Evolutionary conservation across 1,284 basidiomycete genomes (phyloP).

Genomic region (Papiliotrema fonsecae): DNA sequence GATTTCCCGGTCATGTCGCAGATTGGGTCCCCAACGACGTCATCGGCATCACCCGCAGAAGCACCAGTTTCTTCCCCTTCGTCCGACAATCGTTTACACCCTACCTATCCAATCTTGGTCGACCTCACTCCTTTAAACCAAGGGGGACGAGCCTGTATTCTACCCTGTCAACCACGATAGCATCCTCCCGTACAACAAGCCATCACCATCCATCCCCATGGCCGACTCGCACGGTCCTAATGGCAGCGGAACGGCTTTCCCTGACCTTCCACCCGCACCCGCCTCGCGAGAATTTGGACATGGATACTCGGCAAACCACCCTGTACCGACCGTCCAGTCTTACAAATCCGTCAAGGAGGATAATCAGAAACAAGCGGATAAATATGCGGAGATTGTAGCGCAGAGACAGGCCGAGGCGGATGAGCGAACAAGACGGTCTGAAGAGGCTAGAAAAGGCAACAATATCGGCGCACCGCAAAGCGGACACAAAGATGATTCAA

Average conservation of each 20-base stretch:
- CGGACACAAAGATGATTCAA: conserved; percentile 2
- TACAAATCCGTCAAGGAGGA: conserved; percentile 40
- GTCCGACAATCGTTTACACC: no score
- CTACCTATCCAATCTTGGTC: conserved; percentile 8
- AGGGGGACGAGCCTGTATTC: conserved; percentile 12
- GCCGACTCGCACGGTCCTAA: conserved; percentile 1
- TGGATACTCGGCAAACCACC: conserved; percentile 39
- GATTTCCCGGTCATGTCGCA: no score
- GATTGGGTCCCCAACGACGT: no score
- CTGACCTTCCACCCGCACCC: conserved; percentile 39
- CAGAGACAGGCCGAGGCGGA: conserved; percentile 33
- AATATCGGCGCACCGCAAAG: background rate
- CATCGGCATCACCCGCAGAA: no score
- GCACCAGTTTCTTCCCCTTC: no score
- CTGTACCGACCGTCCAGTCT: conserved; percentile 48
- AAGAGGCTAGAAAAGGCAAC: background rate
- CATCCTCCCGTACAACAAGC: conserved; percentile 2
- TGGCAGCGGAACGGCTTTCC: conserved; percentile 25
- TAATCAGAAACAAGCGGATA: conserved; percentile 36
- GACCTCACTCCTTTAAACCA: conserved; percentile 16
- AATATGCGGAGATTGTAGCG: conserved; percentile 47
- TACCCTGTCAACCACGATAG: conserved; percentile 9
- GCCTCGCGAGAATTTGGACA: conserved; percentile 38
- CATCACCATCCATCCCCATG: conserved; percentile 8
- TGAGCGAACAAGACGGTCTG: conserved; percentile 9